Evolutionary conservation across 192 early-diverging fungal genomes (phyloP), one percentile per base, ranked within the genome.

Genomic region (Backusella macrospora): DNA sequence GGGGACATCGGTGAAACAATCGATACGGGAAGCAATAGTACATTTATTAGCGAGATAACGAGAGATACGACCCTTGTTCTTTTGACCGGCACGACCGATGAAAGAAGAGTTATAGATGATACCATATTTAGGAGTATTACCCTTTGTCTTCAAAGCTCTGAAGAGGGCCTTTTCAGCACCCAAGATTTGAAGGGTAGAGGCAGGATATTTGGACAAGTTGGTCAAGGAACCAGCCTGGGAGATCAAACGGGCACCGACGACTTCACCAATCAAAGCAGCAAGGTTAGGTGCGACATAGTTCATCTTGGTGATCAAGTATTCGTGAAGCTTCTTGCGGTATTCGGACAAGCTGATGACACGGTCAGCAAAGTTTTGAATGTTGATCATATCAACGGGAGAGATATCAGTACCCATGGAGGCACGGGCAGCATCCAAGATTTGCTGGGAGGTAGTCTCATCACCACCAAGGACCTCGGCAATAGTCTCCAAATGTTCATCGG

Each of bases 341-440:
- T 99, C 93, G 47, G 92, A 87, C 62, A 99, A 86, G 47, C 89
- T 84, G 63, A 97, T 94, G 43, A 99, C 93, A 65, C 96, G 92
- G 80, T 92, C 88, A 71, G 96, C 93, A 88, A 98, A 98, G 80
- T 85, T 86, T 82, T 94, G 89, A 70, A 99, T 97, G 86, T 99
- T 99, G 63, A 92, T 85, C 91, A 98, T 90, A 82, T 99, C 98
- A 47, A 97, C 86, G 64, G 95, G 94, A 29, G 95, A 93, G 76
- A 99, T 96, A 72, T 99, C 96, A 7, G 96, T 98, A 62, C 98
- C 98, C 98, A 99, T 99, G 21, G 96, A 98, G 6, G 95, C 87
- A 71, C 92, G 90, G 18, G 97, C 94, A 68, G 97, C 98, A 71
- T 96, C 94, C 62, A 97, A 71, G 68, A 99, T 96, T 83, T 95